Base-by-base conservation (phyloP, 768 basidiomycete species). In the Tricholoma sp. region DNA sequence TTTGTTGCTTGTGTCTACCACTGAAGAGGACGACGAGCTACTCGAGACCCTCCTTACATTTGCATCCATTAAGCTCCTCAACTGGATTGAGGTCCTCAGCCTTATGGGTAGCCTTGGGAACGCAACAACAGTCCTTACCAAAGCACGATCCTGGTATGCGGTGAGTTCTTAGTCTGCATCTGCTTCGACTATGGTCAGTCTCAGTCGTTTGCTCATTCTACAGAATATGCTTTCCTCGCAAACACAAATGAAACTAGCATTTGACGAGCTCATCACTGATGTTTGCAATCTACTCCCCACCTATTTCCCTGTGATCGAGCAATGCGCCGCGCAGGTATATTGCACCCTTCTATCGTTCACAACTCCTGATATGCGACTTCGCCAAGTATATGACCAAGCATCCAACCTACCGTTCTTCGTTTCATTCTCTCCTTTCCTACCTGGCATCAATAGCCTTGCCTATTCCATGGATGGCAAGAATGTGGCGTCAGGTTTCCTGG, bases 301-400 rank as follows among this genome's bases (percentile, higher is more conserved):
- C 21, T 52, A 52, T 39, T 21, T 52, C 18, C 34, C 51, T 37
- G 51, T 39, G 24, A 9, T 52, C 16, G 19, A 52, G 11, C 34
- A 52, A 19, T 52, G 34, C 18, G 34, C 51, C n/a, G 27, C 19
- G 22, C 51, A 52, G 39, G 51, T 52, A 16, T 52, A 52, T n/a
- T 35, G 34, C 5, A 35, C 51, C 9, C 19, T 52, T 5, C 18
- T 52, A 21, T 39, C 34, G 11, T 52, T 52, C 19, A 12, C 39
- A 29, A 37, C 21, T 37, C 19, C 51, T 12, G 24, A 37, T 2
- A 4, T 52, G 16, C 51, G 24, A 52, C 34, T 52, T 35, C 51
- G 51, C n/a, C 21, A 22, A 34, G 19, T 52, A 10, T 52, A 52
- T 39, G 34, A 35, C 34, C 41, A 43, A 43, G n/a, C 51, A 21